These are phyloP conservation scores for Erythrobasidium hasegawianum DNA, from an alignment of 1,284 basidiomycete genomes.

Conservation along the genomic window DNA sequence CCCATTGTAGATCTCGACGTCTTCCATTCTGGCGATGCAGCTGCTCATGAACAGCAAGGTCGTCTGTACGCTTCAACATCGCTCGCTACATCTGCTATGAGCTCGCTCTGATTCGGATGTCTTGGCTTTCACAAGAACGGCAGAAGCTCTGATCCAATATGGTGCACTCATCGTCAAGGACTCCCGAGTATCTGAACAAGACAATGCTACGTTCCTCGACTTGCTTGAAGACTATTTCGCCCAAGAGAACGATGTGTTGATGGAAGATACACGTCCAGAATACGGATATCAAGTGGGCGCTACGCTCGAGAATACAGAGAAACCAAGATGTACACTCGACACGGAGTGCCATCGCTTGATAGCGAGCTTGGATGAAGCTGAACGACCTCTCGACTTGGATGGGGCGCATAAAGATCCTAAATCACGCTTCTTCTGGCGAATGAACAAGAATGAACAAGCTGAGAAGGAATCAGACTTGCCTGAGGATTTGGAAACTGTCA, in stretches of 20 bases:
- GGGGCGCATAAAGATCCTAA: conserved; percentile 78
- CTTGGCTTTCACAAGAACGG: conserved; percentile 55
- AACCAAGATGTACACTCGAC: conserved; percentile 55
- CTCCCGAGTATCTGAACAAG: conserved; percentile 72
- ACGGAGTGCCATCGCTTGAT: conserved; percentile 70
- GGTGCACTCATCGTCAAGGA: conserved; percentile 79
- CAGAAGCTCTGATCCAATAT: conserved; percentile 69
- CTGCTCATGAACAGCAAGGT: conserved; percentile 54
- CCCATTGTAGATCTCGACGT: conserved; percentile 73
- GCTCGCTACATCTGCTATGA: neutral
- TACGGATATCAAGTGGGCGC: conserved; percentile 54
- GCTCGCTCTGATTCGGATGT: neutral
- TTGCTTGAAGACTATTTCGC: conserved; percentile 80
- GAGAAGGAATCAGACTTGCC: neutral
- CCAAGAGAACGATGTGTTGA: conserved; percentile 61
- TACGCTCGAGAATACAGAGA: conserved; percentile 84
- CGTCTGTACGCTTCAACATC: conserved; percentile 62
- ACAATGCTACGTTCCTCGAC: conserved; percentile 72
- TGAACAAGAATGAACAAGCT: conserved; percentile 9
- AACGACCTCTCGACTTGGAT: conserved; percentile 69
- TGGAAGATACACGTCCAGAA: conserved; percentile 74
- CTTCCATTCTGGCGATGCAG: conserved; percentile 55
- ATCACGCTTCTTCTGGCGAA: conserved; percentile 56
- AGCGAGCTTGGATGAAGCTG: conserved; percentile 63
- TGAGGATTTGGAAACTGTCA: neutral